Base-by-base conservation (phyloP, 257 asterid genomes). In the Penstemon barbatus region DNA sequence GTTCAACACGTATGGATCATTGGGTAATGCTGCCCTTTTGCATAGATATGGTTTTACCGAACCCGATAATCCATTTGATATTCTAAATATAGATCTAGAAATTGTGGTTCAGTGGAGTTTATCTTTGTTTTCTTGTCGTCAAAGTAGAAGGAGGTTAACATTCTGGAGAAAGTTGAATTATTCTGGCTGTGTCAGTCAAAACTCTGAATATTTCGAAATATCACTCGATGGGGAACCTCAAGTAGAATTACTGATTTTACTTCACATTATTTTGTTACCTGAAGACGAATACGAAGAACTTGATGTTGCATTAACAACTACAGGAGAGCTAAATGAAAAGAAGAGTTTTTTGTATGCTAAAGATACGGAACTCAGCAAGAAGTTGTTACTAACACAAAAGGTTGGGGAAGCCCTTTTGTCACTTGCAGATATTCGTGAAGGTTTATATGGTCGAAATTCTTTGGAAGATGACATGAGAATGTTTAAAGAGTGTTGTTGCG, bases 31-130 rank as follows among this genome's bases (percentile, higher is more conserved):
- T 77, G 95, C 97, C n/a, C 85, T 90, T 79, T 86, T 92, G 71
- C 98, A 90, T 74, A 81, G 98, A 89, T 92, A 86, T 61, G 97
- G 96, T 65, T 92, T 92, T 71, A 82, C 95, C 6, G 98, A 92
- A 81, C 79, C 81, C 5, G 87, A 86, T 55, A 92, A 92, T 70
- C 96, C 95, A 43, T 92, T 78, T 71, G 98, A 85, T 76, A 88
- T 88, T 69, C 77, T 92, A 62, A 92, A 92, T 74, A 69, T 92
- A 38, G 98, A 90, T 84, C 75, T 90, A 39, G 96, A 88, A 53
- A 78, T 90, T 57, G 90, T 92, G 52, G 69, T 84, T 10, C 78
- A 76, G 67, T 92, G 98, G 98, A 84, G 95, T 79, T 81, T 68
- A 70, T 81, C 96, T 60, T 55, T 81, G 71, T 85, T 82, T 76